Evolutionary conservation across 768 basidiomycete genomes (phyloP), one percentile per base, ranked within the genome.

Genomic region (Russula griseocarnosa): DNA sequence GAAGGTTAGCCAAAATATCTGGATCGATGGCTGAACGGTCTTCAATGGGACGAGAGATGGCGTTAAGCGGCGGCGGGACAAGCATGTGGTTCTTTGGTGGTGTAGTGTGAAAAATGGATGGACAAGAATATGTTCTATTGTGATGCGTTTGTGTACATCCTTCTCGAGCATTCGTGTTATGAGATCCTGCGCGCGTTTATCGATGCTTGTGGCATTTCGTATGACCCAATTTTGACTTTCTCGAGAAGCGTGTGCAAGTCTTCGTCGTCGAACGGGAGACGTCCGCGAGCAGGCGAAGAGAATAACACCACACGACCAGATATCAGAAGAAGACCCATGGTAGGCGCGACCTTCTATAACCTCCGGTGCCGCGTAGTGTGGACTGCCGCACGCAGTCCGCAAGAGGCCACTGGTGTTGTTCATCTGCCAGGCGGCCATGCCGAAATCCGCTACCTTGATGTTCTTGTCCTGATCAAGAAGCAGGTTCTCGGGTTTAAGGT

Each of bases 291-390:
- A 98, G 79, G 93, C 92, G 69, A 86, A 93, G 60, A 98, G 82
- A 68, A 96, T 94, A 71, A 98, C 85, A 61, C 95, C 95, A 70
- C 94, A 95, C 46, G 94, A 96, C 95, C 95, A 98, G 72, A 95
- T 92, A 75, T 98, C 95, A 22, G 93, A 86, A n/a, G 84, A 81
- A 3, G 86, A 82, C 9, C 94, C 95, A 70, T 93, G 83, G 74
- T 98, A 98, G 5, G 86, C 82, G 51, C 83, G 78, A 5, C 93
- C 93, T 73, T 83, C 81, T 66, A 96, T 83, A 61, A 98, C 86
- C 76, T 98, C 95, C 0, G 95, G 94, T 14, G 91, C 90, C 20
- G 94, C 94, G 64, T 98, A 97, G 73, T 97, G 95, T 60, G 94
- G 94, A 69, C 90, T 93, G 34, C 95, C 95, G 69, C 95, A 97